Percentiles rank a stretch among this genome's conserved stretches.
phyloP scores from a whole-genome alignment of 129 eudicot species.

The Ambrosia artemisiifolia region DNA sequence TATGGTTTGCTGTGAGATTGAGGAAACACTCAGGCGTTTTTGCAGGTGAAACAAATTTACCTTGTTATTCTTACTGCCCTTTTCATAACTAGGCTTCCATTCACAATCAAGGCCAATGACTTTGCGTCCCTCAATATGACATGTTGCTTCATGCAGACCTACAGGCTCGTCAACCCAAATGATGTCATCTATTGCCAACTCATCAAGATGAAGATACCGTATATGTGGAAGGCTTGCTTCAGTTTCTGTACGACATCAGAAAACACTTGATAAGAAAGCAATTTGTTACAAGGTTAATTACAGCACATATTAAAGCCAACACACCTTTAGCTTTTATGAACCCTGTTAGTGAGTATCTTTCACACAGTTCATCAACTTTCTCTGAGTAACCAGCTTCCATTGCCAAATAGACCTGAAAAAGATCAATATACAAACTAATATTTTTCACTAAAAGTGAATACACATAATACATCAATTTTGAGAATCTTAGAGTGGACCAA shows the following conservation, averaged over 20 bases:
- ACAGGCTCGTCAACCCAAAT: constrained; percentile 79
- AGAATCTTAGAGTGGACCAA: constrained; percentile 14
- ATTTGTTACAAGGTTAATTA: not conserved
- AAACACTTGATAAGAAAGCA: not conserved
- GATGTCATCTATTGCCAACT: constrained; percentile 65
- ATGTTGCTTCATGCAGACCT: constrained; percentile 60
- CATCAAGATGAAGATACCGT: constrained; percentile 58
- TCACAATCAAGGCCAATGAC: constrained; percentile 98
- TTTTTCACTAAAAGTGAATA: constrained; percentile 1
- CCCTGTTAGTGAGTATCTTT: constrained; percentile 70
- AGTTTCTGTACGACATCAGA: constrained; percentile 43
- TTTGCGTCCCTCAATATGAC: constrained; percentile 70
- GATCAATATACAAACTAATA: not conserved
- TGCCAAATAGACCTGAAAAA: constrained; percentile 79
- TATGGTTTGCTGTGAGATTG: not conserved
- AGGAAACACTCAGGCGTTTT: not conserved
- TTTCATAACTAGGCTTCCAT: constrained; percentile 90
- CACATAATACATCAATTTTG: not conserved
- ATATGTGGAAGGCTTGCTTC: constrained; percentile 45
- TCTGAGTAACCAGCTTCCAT: constrained; percentile 96
- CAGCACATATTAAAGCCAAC: constrained; percentile 8
- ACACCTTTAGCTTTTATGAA: constrained; percentile 60
- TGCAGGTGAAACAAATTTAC: constrained; percentile 28
- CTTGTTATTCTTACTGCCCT: constrained; percentile 72
- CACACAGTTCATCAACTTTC: constrained; percentile 89